Evolutionary conservation across 495 filamentous ascomycete species (phyloP), one percentile per base, ranked within the genome.

Genomic region (Aspergillus avenaceus): DNA sequence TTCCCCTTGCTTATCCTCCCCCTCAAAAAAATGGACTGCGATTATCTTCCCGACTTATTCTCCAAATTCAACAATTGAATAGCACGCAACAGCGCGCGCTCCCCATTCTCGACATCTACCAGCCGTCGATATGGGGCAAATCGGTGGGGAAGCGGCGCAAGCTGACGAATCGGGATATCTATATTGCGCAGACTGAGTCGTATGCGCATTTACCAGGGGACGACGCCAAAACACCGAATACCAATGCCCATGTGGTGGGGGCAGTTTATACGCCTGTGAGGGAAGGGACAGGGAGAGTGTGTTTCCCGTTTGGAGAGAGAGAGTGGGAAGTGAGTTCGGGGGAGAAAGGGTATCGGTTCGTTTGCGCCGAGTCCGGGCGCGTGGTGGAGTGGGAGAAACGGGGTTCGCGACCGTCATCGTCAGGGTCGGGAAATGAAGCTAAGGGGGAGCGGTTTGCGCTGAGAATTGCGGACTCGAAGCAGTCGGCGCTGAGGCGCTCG

Each of bases 41-140:
- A 1, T 52, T 71, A 37, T 54, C 59, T 28, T 53, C 70, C 5
- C 64, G 61, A 21, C 58, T 70, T 13, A 51, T 67, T 6, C 59
- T 73, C 5, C 70, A 73, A 60, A 64, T 73, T 49, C 70, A 73
- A 58, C 70, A 73, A 61, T 43, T 73, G 19, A 46, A 50, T 4
- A 36, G 47, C 25, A 57, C 66, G 4, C 41, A 57, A 36, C 59
- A 62, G 11, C 60, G n/a, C n/a, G n/a, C 61, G 34, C 53, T 67
- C 12, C 66, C 70, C 3, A 63, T 73, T 19, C 58, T 73, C 2
- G 70, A 69, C 36, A 53, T 70, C 49, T 69, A 63, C 62, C 66
- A 65, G 26, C 68, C 70, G 13, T 59, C 66, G 23, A 50, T 59
- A 11, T 57, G 65, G 29, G 64, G 62, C 49, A 50, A 65, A 56